These are phyloP conservation scores for Penicillium longicatenatum DNA, from an alignment of 495 filamentous ascomycete genomes.

Conservation along the genomic window DNA sequence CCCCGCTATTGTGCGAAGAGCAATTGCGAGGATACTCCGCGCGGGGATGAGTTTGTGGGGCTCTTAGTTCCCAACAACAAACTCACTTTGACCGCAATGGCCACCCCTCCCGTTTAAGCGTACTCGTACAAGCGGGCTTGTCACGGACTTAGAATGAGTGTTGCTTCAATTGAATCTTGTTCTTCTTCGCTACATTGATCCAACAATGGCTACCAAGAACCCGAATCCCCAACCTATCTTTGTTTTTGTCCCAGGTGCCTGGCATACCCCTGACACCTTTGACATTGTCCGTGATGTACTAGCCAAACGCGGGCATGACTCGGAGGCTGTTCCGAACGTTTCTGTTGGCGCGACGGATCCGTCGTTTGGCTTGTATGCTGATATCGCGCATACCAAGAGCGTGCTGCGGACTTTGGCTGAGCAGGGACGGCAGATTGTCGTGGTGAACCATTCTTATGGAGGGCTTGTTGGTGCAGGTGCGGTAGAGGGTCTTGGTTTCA, in stretches of 20 bases:
- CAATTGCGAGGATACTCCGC: no score
- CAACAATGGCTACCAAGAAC: no score
- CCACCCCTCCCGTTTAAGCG: no score
- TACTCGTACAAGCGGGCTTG: no score
- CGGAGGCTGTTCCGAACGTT: conserved; percentile 11
- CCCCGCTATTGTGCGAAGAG: no score
- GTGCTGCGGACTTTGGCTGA: conserved; percentile 6
- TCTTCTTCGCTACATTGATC: no score
- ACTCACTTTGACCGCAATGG: no score
- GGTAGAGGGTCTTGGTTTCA: conserved; percentile 39
- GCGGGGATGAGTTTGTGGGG: no score
- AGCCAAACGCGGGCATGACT: conserved; percentile 9
- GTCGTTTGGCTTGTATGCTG: conserved; percentile 14
- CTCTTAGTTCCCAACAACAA: no score
- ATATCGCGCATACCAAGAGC: conserved; percentile 15
- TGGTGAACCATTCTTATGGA: conserved; percentile 47
- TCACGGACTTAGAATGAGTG: no score
- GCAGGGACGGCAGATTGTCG: conserved; percentile 16
- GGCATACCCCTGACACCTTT: conserved; percentile 19
- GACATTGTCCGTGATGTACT: conserved; percentile 13
- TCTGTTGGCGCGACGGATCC: conserved; percentile 16
- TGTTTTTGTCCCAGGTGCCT: conserved; percentile 25
- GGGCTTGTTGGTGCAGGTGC: conserved; percentile 44
- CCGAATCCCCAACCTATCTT: conserved; percentile 7
- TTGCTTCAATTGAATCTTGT: no score